phyloP scores from a whole-genome alignment of 1,284 basidiomycete species.

The Pseudomicrostroma phylloplanum region DNA sequence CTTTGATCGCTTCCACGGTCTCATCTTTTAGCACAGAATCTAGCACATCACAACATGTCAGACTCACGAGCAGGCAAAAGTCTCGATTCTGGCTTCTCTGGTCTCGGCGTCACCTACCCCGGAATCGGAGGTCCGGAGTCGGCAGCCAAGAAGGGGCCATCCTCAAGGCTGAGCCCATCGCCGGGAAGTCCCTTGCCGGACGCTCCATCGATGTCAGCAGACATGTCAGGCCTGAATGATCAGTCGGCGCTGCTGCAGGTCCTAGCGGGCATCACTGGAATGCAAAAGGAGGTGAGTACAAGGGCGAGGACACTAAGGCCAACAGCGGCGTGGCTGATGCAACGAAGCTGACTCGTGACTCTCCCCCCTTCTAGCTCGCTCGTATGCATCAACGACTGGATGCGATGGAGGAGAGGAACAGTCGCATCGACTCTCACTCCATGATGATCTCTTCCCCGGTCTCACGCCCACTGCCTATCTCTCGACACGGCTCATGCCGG shows the following conservation, averaged over 20 bases:
- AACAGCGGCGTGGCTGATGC: too few species aligned
- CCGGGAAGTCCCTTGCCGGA: background rate
- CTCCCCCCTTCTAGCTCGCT: constrained; percentile 20
- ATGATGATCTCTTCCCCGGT: constrained; percentile 23
- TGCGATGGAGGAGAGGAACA: constrained; percentile 25
- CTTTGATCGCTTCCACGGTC: too few species aligned
- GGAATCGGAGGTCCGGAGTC: too few species aligned
- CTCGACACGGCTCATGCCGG: constrained; percentile 14
- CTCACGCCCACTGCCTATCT: constrained; percentile 23
- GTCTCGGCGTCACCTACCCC: background rate
- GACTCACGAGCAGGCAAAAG: background rate
- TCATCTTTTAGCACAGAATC: too few species aligned
- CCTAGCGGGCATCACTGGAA: constrained; percentile 33
- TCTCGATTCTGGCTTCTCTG: background rate
- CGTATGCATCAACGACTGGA: constrained; percentile 37
- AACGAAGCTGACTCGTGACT: background rate
- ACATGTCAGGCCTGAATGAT: constrained; percentile 8
- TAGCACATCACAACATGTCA: too few species aligned
- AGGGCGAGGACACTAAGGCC: background rate
- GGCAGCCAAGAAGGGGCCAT: too few species aligned
- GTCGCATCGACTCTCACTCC: constrained; percentile 12
- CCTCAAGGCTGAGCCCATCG: too few species aligned
- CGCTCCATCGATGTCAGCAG: background rate
- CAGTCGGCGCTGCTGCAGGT: constrained; percentile 31
- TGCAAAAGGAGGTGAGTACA: constrained; percentile 41